Evolutionary conservation across 2,329 filamentous ascomycete species (phyloP).

Genomic region (Verticillium dahliae): DNA sequence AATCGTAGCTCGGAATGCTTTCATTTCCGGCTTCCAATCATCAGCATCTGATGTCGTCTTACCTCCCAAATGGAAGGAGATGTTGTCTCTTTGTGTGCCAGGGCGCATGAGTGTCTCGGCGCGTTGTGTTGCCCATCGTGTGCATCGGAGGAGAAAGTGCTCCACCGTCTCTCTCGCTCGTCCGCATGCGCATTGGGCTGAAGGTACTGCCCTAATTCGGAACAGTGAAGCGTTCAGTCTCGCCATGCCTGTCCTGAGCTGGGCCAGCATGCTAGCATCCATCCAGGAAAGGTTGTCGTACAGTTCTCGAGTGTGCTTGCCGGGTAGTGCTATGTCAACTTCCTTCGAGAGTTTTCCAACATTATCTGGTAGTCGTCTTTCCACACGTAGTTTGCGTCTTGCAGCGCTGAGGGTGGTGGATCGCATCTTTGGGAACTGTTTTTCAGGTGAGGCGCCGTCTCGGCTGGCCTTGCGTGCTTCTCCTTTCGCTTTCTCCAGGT

Average conservation of each 20-base stretch:
- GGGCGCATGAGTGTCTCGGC: not conserved
- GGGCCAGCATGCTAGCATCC: constrained; percentile 12
- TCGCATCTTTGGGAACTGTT: too few species aligned
- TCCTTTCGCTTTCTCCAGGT: too few species aligned
- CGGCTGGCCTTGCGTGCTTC: too few species aligned
- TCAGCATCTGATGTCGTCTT: constrained; percentile 9
- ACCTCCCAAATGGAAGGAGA: not conserved
- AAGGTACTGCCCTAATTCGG: constrained; percentile 4
- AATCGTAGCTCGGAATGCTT: constrained; percentile 20
- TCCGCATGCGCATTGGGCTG: constrained; percentile 6
- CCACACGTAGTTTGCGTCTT: not conserved
- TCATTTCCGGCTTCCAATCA: constrained; percentile 20
- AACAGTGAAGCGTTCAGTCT: constrained; percentile 13
- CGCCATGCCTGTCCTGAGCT: constrained; percentile 13
- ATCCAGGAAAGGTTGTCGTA: constrained; percentile 12
- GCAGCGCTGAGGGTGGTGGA: not conserved
- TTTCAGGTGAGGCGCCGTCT: too few species aligned
- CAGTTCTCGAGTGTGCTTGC: constrained; percentile 10
- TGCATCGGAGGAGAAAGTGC: constrained; percentile 19
- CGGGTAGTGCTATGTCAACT: constrained; percentile 10
- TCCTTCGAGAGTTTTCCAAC: constrained; percentile 11
- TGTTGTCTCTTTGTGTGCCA: not conserved
- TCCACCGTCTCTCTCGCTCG: constrained; percentile 17
- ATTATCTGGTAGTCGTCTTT: constrained; percentile 7
- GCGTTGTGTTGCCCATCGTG: constrained; percentile 15